Evolutionary conservation across 176 grass and related monocot species (phyloP), one percentile per base, ranked within the genome.

Genomic region (Urochloa ruziziensis): DNA sequence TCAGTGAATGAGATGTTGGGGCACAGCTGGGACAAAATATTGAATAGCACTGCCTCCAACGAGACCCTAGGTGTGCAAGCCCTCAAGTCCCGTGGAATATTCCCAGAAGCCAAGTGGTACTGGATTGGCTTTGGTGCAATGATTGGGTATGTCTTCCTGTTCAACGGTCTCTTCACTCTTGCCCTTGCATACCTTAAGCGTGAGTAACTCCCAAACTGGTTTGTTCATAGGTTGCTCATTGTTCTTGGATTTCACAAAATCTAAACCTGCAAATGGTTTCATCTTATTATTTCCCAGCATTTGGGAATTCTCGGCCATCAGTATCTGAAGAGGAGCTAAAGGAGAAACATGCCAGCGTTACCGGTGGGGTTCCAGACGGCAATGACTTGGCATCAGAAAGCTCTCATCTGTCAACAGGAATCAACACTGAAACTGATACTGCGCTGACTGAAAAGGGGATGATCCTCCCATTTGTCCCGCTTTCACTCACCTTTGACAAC

Each of bases 31-130:
- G 76, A 83, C 53, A 93, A 94, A 68, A 66, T 85, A 37, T 25
- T 84, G 72, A 37, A 74, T 19, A 65, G 28, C 78, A 57, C 23
- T 44, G 19, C 18, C 34, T 72, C 64, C 29, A 80, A 36, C 2
- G 76, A 89, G 67, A 64, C 91, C 67, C 70, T 98, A 19, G 93
- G 96, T 9, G 91, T 91, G 44, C 32, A 44, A 36, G 70, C 92
- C n/a, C 87, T 98, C 40, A 83, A 85, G 36, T 67, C 70, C 21
- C 93, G 87, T 21, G 93, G 93, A 77, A 53, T 98, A 59, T 98
- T 98, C 74, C 80, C 91, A 14, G 96, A 98, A 87, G 87, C 96
- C 30, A 92, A 82, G 89, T 98, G 96, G 96, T 98, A 95, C 36
- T 93, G 96, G 96, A 93, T 98, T 36, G 93, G 93, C 10, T 78